Evolutionary conservation across 202 grass and related monocot genomes (phyloP), one percentile per base, ranked within the genome.

Genomic region (Bolboschoenoplectus hybrid): DNA sequence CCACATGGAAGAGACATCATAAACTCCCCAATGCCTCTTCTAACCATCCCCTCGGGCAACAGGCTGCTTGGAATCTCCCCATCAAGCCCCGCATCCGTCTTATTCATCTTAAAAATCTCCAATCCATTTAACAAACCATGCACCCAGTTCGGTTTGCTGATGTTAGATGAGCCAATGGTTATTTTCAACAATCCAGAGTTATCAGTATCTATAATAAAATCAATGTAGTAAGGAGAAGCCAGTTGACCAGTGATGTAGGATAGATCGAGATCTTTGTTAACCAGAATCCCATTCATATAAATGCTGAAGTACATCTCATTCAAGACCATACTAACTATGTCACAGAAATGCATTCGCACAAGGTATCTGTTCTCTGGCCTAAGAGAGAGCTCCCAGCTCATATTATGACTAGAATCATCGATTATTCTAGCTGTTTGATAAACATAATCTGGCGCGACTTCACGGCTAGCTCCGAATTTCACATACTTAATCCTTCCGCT

Each of bases 91-190:
- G 74, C 85, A 60, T 85, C 53, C 0, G 93, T 94, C 53, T 85
- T 96, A 81, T 98, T 96, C 88, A 98, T 92, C 88, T 89, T 98
- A 93, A 98, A 91, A 85, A 98, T 87, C 92, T 98, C 97, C 20
- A 98, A 11, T 20, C 89, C 97, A 85, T 98, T 98, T 73, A 98
- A 89, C 69, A 98, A 88, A 47, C 93, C 97, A 0, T 87, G 85
- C 4, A 85, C 89, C 88, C 93, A 83, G 7, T 85, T 88, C 57
- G 88, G 70, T 0, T 34, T 84, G 39, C 90, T 92, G 20, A 85
- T 84, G 49, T 90, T 86, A 0, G 83, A 94, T 17, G 93, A 89
- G 38, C 53, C 87, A 64, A 98, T 98, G 36, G 82, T 81, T 82
- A 98, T 45, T 77, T 85, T 89, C 68, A 98, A 80, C 43, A 86